Conservation (phyloP, 2,329 filamentous ascomycete genomes). For the Bipolaris victoriae region DNA sequence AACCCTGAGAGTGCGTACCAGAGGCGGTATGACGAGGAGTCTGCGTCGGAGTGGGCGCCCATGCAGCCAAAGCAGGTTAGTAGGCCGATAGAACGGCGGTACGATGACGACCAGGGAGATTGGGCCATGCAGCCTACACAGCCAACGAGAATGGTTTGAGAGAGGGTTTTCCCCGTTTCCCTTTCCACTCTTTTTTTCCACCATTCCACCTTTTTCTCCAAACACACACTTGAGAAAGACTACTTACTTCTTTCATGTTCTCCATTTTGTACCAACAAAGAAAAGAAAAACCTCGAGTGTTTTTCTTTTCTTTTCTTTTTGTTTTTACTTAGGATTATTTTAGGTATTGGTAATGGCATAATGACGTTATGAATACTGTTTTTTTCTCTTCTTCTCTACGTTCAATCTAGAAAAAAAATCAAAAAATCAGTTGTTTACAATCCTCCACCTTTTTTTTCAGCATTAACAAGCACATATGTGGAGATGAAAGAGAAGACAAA, state of each 20-base stretch:
- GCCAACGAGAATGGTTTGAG: constrained; percentile 28
- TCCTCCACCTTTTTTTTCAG: too few species aligned
- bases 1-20: constrained; percentile 28
- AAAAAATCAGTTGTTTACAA: too few species aligned
- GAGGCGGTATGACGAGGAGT: constrained; percentile 27
- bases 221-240: too few species aligned
- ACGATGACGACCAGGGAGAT: constrained; percentile 13
- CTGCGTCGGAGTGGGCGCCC: constrained; percentile 19
- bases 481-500: too few species aligned
- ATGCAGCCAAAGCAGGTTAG: constrained; percentile 25
- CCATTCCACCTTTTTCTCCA: too few species aligned
- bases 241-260: too few species aligned
- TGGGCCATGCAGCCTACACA: constrained; percentile 27
- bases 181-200: background rate
- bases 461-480: too few species aligned
- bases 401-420: background rate
- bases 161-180: background rate
- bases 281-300: background rate
- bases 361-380: constrained; percentile 18
- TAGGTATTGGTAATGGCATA: constrained; percentile 21
- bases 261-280: background rate
- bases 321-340: background rate
- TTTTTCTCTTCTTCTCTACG: background rate
- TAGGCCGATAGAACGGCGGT: constrained; percentile 9
- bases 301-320: background rate